These are phyloP conservation scores for Oryza punctata DNA, from an alignment of 176 grass and related monocot genomes.

Conservation along the genomic window DNA sequence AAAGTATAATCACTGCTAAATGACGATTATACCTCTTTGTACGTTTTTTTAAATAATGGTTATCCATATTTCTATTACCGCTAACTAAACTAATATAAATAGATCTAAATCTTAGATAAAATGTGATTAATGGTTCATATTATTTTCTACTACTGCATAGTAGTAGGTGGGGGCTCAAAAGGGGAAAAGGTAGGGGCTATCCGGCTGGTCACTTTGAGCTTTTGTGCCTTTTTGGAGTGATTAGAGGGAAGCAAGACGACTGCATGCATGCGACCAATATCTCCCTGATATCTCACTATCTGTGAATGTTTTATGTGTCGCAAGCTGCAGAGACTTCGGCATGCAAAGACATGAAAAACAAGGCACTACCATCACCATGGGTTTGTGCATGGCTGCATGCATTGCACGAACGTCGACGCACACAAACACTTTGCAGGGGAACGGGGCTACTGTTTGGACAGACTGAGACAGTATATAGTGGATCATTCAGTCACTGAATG, in stretches of 20 bases:
- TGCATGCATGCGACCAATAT: not conserved
- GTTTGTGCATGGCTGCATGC: not conserved
- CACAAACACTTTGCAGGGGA: not conserved
- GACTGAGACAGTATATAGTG: not conserved
- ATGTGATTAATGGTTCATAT: too few species aligned
- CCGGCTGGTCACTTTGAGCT: not conserved
- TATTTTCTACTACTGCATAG: too few species aligned
- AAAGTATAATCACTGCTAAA: too few species aligned
- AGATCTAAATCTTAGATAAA: too few species aligned
- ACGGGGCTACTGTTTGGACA: too few species aligned
- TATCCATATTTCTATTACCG: too few species aligned
- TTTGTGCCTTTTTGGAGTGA: conserved; percentile 1
- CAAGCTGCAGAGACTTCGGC: not conserved
- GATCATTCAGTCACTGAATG: not conserved
- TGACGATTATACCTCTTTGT: too few species aligned
- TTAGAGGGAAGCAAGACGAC: not conserved
- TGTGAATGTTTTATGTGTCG: not conserved
- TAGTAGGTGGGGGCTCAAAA: too few species aligned
- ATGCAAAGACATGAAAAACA: not conserved
- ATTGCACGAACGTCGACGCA: not conserved
- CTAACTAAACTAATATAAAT: too few species aligned
- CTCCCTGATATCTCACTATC: not conserved
- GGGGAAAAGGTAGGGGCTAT: not conserved
- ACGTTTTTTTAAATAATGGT: too few species aligned
- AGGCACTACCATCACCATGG: not conserved